These are phyloP conservation scores for Plasmopara muralis DNA, from an alignment of 352 stramenopile genomes.

Conservation along the genomic window DNA sequence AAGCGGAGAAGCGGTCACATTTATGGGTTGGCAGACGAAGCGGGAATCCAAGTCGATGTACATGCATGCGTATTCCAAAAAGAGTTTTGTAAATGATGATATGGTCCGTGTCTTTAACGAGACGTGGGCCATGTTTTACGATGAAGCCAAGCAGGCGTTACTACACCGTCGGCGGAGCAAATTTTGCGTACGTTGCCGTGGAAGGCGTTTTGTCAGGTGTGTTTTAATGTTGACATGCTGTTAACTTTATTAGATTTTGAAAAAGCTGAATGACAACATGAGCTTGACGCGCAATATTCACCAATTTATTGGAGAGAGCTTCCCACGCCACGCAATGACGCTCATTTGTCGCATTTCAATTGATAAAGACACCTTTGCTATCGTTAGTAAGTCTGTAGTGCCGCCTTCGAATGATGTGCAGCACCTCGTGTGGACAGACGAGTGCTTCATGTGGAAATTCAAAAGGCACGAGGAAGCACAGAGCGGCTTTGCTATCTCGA, in stretches of 20 bases:
- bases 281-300: slow-evolving; percentile 83
- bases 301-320: slow-evolving; percentile 84
- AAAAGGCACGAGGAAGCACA: slow-evolving; percentile 39
- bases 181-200: slow-evolving; percentile 60
- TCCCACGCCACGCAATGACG: slow-evolving; percentile 76
- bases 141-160: slow-evolving; percentile 64
- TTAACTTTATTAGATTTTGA: slow-evolving; percentile 49
- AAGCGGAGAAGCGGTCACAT: slow-evolving; percentile 53
- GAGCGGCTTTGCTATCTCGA: slow-evolving; percentile 67
- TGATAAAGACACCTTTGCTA: slow-evolving; percentile 74
- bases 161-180: slow-evolving; percentile 72
- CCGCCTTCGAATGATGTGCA: slow-evolving; percentile 73
- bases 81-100: slow-evolving; percentile 61
- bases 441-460: slow-evolving; percentile 85
- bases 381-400: slow-evolving; percentile 77
- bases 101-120: slow-evolving; percentile 74
- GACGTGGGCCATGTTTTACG: slow-evolving; percentile 68
- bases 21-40: slow-evolving; percentile 74
- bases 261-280: slow-evolving; percentile 83
- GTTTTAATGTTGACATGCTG: slow-evolving; percentile 3
- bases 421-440: slow-evolving; percentile 83
- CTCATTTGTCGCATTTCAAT: slow-evolving; percentile 78
- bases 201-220: background rate
- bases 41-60: slow-evolving; percentile 85
- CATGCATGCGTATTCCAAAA: slow-evolving; percentile 70